A percentile compares a stretch with the other conserved stretches of the same genome.
Conservation (phyloP, 2,329 filamentous ascomycete genomes). For the Purpureocillium takamizusanense region DNA sequence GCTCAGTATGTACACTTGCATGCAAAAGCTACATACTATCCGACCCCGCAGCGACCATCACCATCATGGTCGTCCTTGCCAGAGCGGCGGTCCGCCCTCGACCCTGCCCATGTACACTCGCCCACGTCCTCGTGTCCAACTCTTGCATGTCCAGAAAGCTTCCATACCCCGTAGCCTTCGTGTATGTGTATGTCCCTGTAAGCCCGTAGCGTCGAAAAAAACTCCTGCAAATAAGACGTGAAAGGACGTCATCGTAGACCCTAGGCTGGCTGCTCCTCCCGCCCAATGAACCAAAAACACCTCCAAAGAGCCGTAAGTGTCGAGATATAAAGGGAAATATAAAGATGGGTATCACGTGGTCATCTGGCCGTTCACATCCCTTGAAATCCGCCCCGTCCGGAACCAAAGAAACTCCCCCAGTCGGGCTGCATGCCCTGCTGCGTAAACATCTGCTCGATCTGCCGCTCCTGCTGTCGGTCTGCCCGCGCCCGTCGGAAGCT, state of each 20-base stretch:
- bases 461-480: slow-evolving; percentile 23
- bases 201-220: no score
- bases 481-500: slow-evolving; percentile 14
- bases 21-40: not conserved
- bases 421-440: slow-evolving; percentile 35
- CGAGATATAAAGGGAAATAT: slow-evolving; percentile 7
- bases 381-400: slow-evolving; percentile 32
- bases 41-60: no score
- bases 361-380: slow-evolving; percentile 26
- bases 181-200: no score
- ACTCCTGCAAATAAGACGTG: no score
- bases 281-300: not conserved
- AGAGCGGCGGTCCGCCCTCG: no score
- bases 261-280: no score
- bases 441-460: slow-evolving; percentile 42
- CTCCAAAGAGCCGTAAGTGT: not conserved
- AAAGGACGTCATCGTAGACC: no score
- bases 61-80: no score
- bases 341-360: slow-evolving; percentile 28
- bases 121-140: no score
- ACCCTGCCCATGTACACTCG: no score
- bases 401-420: slow-evolving; percentile 38
- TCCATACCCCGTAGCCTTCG: no score
- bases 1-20: not conserved
- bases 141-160: no score